Conservation (phyloP, 305 asterid species). For the Solanum hybrid region DNA sequence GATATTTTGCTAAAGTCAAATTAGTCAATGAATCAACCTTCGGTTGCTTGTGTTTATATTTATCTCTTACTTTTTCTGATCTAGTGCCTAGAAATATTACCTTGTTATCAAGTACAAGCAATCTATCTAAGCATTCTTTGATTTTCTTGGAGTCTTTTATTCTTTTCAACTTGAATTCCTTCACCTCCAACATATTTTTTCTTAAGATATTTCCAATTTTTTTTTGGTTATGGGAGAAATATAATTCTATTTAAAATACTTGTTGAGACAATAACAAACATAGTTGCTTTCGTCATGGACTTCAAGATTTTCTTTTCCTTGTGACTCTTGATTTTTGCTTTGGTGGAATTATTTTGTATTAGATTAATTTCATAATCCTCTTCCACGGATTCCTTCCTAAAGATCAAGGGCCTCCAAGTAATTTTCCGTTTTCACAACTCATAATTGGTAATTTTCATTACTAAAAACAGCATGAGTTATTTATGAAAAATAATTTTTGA, state of each 20-base stretch:
- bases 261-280: too few species aligned
- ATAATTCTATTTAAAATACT: too few species aligned
- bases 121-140: neutral
- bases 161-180: neutral
- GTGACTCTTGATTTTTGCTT: neutral
- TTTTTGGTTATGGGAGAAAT: neutral
- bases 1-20: too few species aligned
- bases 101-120: too few species aligned
- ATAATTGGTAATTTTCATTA: neutral
- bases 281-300: neutral
- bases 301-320: neutral
- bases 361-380: neutral
- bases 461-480: neutral
- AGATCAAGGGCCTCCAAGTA: neutral
- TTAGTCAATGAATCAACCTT: neutral
- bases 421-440: neutral
- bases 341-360: too few species aligned
- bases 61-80: neutral
- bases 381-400: neutral
- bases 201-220: too few species aligned
- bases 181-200: neutral
- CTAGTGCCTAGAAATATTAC: neutral
- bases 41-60: too few species aligned
- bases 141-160: neutral
- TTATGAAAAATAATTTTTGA: neutral